Evolutionary conservation across 2,329 filamentous ascomycete genomes (phyloP).

Genomic region (Aspergillus oerlinghausenensis): DNA sequence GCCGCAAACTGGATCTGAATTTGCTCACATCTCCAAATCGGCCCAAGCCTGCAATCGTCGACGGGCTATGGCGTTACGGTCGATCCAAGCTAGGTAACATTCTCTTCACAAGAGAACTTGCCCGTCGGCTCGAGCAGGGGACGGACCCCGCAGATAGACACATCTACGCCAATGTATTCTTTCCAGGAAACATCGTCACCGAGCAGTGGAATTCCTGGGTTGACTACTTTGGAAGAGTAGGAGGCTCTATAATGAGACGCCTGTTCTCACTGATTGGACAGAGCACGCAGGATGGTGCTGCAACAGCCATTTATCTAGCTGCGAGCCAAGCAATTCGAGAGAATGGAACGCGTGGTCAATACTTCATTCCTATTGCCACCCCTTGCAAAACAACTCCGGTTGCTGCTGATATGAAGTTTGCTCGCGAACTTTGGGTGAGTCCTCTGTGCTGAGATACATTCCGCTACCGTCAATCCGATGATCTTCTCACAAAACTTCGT

Average conservation of each 20-base stretch:
- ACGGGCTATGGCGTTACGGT: conserved; percentile 28
- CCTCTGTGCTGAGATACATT: background rate
- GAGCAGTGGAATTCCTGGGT: conserved; percentile 28
- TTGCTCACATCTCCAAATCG: conserved; percentile 18
- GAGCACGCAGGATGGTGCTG: conserved; percentile 23
- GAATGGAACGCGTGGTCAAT: conserved; percentile 24
- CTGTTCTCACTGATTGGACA: conserved; percentile 23
- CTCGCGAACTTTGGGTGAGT: conserved; percentile 29
- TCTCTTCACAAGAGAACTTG: conserved; percentile 28
- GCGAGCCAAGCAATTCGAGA: conserved; percentile 20
- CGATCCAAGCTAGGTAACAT: conserved; percentile 32
- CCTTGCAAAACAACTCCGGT: conserved; percentile 19
- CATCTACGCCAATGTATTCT: conserved; percentile 30
- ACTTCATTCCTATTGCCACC: conserved; percentile 37
- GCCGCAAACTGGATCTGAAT: conserved; percentile 22
- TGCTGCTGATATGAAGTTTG: conserved; percentile 27
- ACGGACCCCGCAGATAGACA: conserved; percentile 14
- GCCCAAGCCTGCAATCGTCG: conserved; percentile 17
- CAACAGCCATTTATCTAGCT: conserved; percentile 28
- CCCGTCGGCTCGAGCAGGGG: conserved; percentile 17
- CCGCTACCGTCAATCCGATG: background rate
- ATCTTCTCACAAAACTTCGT: background rate
- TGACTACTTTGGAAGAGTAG: conserved; percentile 18
- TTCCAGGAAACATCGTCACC: conserved; percentile 31
- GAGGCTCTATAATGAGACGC: conserved; percentile 18